phyloP scores from a whole-genome alignment of 495 filamentous ascomycete genomes.

The Aspergillus sclerotioniger region DNA sequence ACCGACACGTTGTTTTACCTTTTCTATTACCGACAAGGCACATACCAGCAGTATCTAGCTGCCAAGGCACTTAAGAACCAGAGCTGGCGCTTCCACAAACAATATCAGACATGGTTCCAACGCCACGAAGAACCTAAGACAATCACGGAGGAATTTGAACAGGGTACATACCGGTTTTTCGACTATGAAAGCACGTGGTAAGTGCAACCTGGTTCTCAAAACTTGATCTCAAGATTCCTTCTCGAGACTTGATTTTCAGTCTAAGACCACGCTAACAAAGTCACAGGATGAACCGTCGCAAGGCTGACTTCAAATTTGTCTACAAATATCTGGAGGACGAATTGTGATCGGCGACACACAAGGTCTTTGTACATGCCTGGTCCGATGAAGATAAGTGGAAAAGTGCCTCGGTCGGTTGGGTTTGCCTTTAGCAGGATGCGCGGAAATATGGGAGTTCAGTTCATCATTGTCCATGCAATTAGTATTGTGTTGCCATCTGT shows the following conservation, averaged over 20 bases:
- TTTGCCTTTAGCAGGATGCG: constrained; percentile 1
- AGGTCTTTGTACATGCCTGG: neutral
- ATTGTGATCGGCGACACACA: constrained; percentile 49
- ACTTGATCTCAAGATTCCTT: too few relatives aligned
- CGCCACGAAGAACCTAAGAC: constrained; percentile 96
- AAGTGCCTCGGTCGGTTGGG: neutral
- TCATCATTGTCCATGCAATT: constrained; percentile 1
- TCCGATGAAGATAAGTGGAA: neutral
- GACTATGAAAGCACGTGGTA: constrained; percentile 99
- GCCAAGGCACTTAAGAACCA: constrained; percentile 94
- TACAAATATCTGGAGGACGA: constrained; percentile 97
- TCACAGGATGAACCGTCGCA: constrained; percentile 95
- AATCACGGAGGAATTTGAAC: constrained; percentile 97
- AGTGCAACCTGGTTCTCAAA: constrained; percentile 31
- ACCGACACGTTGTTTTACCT: constrained; percentile 98
- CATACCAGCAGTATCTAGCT: constrained; percentile 94
- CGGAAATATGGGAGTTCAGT: neutral
- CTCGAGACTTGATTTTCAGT: constrained; percentile 1
- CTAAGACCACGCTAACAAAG: neutral
- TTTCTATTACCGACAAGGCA: constrained; percentile 97
- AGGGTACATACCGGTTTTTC: constrained; percentile 98
- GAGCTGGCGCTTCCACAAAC: constrained; percentile 98
- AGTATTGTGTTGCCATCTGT: constrained; percentile 1
- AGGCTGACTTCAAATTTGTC: constrained; percentile 96
- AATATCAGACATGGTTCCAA: constrained; percentile 99